A percentile compares a stretch with the other conserved stretches of the same genome.
phyloP scores from a whole-genome alignment of 176 grass and related monocot species.

The Rhynchospora tenuis region DNA sequence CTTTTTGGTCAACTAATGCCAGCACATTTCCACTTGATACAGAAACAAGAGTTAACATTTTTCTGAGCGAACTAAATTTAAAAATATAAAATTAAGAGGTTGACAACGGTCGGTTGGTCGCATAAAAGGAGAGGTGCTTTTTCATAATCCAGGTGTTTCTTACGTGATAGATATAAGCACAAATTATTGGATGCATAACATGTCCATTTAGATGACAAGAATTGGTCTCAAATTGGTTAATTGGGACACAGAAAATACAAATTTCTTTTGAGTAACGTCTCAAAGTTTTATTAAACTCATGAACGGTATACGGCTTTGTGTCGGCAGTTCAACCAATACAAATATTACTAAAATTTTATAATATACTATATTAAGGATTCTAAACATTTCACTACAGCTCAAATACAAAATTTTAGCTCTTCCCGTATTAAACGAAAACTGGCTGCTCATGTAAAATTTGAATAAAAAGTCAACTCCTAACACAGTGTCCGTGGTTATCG shows the following conservation, averaged over 20 bases:
- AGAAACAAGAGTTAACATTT: not conserved
- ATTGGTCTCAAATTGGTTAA: not conserved
- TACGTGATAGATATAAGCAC: not conserved
- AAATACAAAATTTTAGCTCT: no score
- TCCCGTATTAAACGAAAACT: no score
- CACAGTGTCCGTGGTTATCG: not conserved
- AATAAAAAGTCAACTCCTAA: not conserved
- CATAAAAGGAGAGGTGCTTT: not conserved
- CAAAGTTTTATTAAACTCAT: not conserved
- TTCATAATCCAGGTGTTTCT: not conserved
- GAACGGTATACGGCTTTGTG: not conserved
- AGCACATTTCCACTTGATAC: not conserved
- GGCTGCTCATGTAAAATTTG: not conserved
- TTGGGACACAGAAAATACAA: not conserved
- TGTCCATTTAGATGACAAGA: not conserved
- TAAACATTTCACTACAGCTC: no score
- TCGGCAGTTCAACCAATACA: not conserved
- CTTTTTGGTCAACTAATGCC: not conserved
- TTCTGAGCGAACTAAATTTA: not conserved
- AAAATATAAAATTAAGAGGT: not conserved
- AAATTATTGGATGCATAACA: not conserved
- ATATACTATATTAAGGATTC: not conserved
- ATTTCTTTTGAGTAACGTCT: not conserved
- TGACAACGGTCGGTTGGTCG: slow-evolving; percentile 4
- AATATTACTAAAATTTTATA: not conserved